phyloP scores from a whole-genome alignment of 2,329 filamentous ascomycete species.

The Diplodia corticola region DNA sequence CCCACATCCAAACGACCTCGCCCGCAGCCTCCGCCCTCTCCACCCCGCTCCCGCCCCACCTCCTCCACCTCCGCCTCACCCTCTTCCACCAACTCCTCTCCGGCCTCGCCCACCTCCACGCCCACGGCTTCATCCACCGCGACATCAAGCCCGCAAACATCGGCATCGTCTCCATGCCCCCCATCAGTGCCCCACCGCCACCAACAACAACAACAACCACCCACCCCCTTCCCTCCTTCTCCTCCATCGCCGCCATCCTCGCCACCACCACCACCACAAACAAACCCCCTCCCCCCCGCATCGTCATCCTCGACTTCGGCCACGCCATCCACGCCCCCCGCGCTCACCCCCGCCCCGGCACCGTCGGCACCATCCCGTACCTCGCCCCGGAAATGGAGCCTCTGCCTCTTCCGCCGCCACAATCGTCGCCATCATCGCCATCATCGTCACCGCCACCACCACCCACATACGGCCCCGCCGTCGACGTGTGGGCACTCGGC shows the following conservation, averaged over 20 bases:
- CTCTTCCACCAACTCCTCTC: conserved; percentile 13
- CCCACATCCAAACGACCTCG: neutral
- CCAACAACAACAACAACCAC: neutral
- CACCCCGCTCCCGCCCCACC: neutral
- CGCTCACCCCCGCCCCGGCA: neutral
- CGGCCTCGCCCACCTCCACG: conserved; percentile 20
- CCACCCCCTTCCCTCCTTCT: neutral
- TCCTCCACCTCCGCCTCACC: neutral
- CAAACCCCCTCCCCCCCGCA: neutral
- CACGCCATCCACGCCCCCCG: neutral
- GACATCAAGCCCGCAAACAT: conserved; percentile 25
- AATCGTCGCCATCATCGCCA: no score
- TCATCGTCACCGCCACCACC: no score
- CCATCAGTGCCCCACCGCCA: no score
- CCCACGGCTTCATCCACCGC: conserved; percentile 22
- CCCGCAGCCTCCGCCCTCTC: neutral
- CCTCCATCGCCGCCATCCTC: neutral
- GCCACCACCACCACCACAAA: neutral
- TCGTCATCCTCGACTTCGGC: conserved; percentile 20
- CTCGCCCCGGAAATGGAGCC: conserved; percentile 20
- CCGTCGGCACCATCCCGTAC: conserved; percentile 16
- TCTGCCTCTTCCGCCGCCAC: no score
- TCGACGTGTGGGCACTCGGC: conserved; percentile 4
- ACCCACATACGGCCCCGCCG: neutral
- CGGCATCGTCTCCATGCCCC: neutral